A percentile compares a stretch with the other conserved stretches of the same genome.
These are phyloP conservation scores for Pugionium cornutum DNA, from an alignment of 345 rosid genomes.

Conservation along the genomic window DNA sequence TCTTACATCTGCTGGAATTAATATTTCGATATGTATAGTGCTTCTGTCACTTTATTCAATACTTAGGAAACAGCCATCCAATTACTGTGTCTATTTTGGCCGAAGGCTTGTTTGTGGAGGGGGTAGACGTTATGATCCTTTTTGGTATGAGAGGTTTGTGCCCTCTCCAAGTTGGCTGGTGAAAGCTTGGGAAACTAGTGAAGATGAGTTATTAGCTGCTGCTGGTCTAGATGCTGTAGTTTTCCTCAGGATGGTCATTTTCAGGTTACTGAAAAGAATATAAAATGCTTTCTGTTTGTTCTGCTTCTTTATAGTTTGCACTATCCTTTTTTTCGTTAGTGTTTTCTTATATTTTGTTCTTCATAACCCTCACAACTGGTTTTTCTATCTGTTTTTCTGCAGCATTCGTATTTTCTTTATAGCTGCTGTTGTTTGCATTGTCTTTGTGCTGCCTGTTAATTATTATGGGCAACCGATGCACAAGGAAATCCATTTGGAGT, in stretches of 20 bases:
- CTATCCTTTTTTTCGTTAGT: neutral
- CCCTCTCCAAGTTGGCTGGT: constrained; percentile 90
- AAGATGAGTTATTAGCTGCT: constrained; percentile 66
- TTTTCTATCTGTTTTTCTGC: constrained; percentile 25
- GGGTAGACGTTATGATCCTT: constrained; percentile 43
- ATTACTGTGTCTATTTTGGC: constrained; percentile 67
- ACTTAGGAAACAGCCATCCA: constrained; percentile 79
- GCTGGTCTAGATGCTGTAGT: constrained; percentile 87
- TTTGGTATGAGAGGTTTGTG: constrained; percentile 68
- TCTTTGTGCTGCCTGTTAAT: constrained; percentile 81
- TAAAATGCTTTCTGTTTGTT: neutral
- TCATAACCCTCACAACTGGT: constrained; percentile 28
- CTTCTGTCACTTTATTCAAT: constrained; percentile 71
- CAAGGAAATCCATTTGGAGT: constrained; percentile 56
- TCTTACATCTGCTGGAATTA: constrained; percentile 86
- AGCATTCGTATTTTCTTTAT: constrained; percentile 78
- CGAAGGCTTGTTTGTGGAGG: constrained; percentile 51
- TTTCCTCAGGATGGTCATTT: constrained; percentile 72
- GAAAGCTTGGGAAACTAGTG: constrained; percentile 85
- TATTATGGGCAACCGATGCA: constrained; percentile 72
- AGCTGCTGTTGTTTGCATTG: constrained; percentile 67
- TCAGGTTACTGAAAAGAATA: constrained; percentile 49
- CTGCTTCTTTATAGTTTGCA: neutral
- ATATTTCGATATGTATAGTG: constrained; percentile 59
- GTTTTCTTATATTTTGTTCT: constrained; percentile 10